phyloP scores from a whole-genome alignment of 768 basidiomycete species.

The Multifurca ochricompacta region DNA sequence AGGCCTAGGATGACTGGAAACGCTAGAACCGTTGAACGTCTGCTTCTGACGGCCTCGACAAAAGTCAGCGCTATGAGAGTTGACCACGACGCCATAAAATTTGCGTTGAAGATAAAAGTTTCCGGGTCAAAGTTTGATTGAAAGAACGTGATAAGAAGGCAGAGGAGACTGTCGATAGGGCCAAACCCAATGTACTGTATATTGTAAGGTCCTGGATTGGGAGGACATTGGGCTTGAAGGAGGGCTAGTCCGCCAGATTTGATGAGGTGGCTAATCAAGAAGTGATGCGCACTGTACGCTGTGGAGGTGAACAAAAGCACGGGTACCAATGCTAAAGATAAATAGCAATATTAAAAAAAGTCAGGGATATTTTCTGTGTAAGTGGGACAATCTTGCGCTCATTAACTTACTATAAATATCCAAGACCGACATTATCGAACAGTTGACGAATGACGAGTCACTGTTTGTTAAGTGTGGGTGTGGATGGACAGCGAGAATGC shows the following conservation, averaged over 20 bases:
- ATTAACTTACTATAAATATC: conserved; percentile 1
- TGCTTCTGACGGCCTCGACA: conserved; percentile 15
- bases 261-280: conserved; percentile 11
- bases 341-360: neutral
- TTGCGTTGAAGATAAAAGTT: conserved; percentile 1
- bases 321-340: conserved; percentile 8
- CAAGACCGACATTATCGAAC: neutral
- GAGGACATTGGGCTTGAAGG: conserved; percentile 2
- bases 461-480: no score
- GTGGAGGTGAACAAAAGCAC: conserved; percentile 10
- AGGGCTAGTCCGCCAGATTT: conserved; percentile 12
- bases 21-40: conserved; percentile 3
- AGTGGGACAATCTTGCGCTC: neutral
- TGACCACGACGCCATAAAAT: conserved; percentile 10
- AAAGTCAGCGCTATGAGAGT: conserved; percentile 12
- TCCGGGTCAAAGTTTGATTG: conserved; percentile 4
- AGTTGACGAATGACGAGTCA: neutral
- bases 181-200: conserved; percentile 10
- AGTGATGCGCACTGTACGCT: conserved; percentile 2
- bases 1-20: conserved; percentile 8
- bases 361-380: neutral
- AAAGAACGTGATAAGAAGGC: conserved; percentile 19
- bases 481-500: no score
- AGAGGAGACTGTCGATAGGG: conserved; percentile 3
- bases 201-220: conserved; percentile 13